Base-by-base conservation (phyloP, 2,329 filamentous ascomycete species). In the Microcyclospora tardicrescens region DNA sequence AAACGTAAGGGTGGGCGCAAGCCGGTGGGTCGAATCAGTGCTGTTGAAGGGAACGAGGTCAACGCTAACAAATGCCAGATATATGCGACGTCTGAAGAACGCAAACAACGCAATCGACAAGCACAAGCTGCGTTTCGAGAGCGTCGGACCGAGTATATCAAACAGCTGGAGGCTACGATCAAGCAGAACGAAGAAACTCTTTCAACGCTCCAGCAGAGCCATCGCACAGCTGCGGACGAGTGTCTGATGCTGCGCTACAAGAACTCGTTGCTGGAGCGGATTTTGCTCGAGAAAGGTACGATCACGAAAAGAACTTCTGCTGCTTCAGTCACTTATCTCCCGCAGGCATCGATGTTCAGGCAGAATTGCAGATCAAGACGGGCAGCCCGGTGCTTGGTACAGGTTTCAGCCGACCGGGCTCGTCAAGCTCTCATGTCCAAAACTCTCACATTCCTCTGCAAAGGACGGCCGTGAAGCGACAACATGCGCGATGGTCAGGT, bases 241-340 rank as follows among this genome's bases (percentile, higher is more conserved):
- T 96, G 91, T 60, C 66, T 96, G 56, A 96, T 98, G 91, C 72
- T 98, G 53, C 81, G 91, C 42, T 98, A 96, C 64, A 96, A 96
- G 69, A 98, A 96, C 62, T 96, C 91, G 31, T 69, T 96, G 35
- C 73, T 98, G 28, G 91, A 98, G 66, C 78, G 91, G 42, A 93
- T 98, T 56, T 73, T 98, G 38, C 73, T 98, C 29, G 91, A 98
- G 66, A 96, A 96, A 72, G 87, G 86, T 91, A 64, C 3, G 39
- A 15, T 11, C 19, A 24, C 19, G 19, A 24, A 24, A 5, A 24
- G 19, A 8, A 24, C 19, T n/a, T n/a, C n/a, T 8, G 19, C 16
- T n/a, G 6, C 10, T 14, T 13, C 12, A 34, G 13, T 28, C 11
- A 16, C 16, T 38, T 11, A 24, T 24, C 19, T 24, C 29, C n/a